phyloP scores from a whole-genome alignment of 257 asterid genomes.

The Solanum microdontum region DNA sequence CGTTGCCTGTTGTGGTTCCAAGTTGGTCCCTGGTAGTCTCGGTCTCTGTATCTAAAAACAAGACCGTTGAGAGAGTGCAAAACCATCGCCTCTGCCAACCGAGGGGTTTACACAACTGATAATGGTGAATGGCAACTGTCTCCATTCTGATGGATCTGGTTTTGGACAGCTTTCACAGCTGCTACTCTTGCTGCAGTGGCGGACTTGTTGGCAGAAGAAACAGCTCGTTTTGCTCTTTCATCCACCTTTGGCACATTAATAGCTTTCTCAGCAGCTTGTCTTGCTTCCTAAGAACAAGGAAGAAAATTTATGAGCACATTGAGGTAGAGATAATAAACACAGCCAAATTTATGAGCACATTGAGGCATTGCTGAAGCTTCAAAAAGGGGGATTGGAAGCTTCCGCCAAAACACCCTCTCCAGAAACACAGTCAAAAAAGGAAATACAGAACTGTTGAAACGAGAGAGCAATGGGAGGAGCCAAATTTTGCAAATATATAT shows the following conservation, averaged over 20 bases:
- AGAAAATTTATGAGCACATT: neutral
- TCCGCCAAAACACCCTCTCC: neutral
- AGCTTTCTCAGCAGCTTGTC: conserved; percentile 26
- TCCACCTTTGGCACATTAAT: conserved; percentile 13
- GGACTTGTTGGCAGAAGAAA: conserved; percentile 33
- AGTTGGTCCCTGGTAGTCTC: conserved; percentile 8
- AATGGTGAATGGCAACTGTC: neutral
- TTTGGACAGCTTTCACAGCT: conserved; percentile 42
- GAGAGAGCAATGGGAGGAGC: neutral
- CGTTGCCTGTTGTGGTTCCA: conserved; percentile 13
- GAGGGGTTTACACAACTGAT: conserved; percentile 2
- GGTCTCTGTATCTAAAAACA: neutral
- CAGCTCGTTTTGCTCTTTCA: conserved; percentile 31
- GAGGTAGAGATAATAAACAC: neutral
- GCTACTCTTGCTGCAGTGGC: conserved; percentile 49
- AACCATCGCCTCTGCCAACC: neutral
- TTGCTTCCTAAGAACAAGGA: conserved; percentile 26
- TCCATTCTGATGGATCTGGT: conserved; percentile 19
- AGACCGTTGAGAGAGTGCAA: neutral
- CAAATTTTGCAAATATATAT: neutral
- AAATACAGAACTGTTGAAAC: neutral
- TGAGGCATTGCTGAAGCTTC: neutral
- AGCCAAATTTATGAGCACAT: neutral
- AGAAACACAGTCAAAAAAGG: neutral
- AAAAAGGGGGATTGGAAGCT: neutral